These are phyloP conservation scores for Erigeron canadensis DNA, from an alignment of 129 eudicot genomes.

Conservation along the genomic window DNA sequence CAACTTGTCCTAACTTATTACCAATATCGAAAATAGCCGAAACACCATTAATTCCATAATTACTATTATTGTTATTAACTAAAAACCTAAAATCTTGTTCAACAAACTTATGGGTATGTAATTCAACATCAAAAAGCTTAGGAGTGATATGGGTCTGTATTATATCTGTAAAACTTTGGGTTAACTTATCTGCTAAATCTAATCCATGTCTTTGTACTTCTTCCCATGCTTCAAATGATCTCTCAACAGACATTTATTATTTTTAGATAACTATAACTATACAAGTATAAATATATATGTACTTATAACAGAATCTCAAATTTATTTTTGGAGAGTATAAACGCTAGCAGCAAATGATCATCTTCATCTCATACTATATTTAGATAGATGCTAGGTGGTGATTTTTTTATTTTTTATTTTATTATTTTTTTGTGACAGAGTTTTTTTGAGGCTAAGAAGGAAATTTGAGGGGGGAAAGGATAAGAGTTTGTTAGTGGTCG, in stretches of 20 bases:
- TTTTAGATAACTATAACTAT: background rate
- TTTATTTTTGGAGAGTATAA: background rate
- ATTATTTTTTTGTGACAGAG: background rate
- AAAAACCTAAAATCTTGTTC: slow-evolving; percentile 51
- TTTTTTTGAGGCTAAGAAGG: slow-evolving; percentile 13
- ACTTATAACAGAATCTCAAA: background rate
- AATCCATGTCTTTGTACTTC: slow-evolving; percentile 88
- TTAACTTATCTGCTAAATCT: slow-evolving; percentile 71
- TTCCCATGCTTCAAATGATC: slow-evolving; percentile 91
- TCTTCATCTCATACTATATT: too few relatives aligned
- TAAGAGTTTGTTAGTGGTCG: background rate
- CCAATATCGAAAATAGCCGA: slow-evolving; percentile 73
- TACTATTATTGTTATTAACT: slow-evolving; percentile 33
- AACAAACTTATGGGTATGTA: slow-evolving; percentile 46
- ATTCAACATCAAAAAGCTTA: slow-evolving; percentile 61
- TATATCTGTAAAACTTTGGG: slow-evolving; percentile 71
- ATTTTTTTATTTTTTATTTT: too few relatives aligned
- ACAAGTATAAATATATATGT: background rate
- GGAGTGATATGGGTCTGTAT: slow-evolving; percentile 81
- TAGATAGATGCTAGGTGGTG: too few relatives aligned
- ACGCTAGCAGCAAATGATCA: slow-evolving; percentile 10
- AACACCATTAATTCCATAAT: slow-evolving; percentile 57
- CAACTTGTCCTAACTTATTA: slow-evolving; percentile 74
- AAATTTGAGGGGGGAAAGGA: too few relatives aligned
- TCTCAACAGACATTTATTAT: slow-evolving; percentile 56